phyloP scores from a whole-genome alignment of 306 rosid species.

The Senna siamea region DNA sequence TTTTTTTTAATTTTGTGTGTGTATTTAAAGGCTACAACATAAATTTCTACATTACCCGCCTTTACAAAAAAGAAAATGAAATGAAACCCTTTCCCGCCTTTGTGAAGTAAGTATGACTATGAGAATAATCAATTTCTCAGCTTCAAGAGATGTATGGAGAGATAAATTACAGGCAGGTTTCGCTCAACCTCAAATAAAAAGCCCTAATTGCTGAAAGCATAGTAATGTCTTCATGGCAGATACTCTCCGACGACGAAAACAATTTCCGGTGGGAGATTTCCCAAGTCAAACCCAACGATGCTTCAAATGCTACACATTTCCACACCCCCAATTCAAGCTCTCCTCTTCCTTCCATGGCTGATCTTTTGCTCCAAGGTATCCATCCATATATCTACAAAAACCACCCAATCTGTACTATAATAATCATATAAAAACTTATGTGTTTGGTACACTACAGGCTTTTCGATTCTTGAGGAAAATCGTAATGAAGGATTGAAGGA shows the following conservation, averaged over 20 bases:
- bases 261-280: slow-evolving; percentile 6
- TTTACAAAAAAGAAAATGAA: not conserved
- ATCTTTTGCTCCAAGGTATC: slow-evolving; percentile 18
- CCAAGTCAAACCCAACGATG: not conserved
- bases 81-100: slow-evolving; percentile 16
- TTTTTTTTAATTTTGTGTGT: too few relatives aligned
- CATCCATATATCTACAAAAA: not conserved
- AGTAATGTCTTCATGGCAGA: slow-evolving; percentile 9
- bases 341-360: slow-evolving; percentile 16
- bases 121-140: not conserved
- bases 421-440: not conserved
- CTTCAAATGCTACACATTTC: not conserved
- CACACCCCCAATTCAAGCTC: not conserved
- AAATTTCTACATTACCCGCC: not conserved
- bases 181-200: not conserved
- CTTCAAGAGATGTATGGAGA: too few relatives aligned
- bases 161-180: not conserved
- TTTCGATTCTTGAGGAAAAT: slow-evolving; percentile 51
- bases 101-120: not conserved
- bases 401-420: not conserved
- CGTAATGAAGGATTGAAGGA: slow-evolving; percentile 22
- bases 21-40: too few relatives aligned
- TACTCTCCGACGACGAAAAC: not conserved
- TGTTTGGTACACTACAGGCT: slow-evolving; percentile 40
- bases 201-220: not conserved